Evolutionary conservation across 345 rosid species (phyloP).

Genomic region (Conringia planisiliqua): DNA sequence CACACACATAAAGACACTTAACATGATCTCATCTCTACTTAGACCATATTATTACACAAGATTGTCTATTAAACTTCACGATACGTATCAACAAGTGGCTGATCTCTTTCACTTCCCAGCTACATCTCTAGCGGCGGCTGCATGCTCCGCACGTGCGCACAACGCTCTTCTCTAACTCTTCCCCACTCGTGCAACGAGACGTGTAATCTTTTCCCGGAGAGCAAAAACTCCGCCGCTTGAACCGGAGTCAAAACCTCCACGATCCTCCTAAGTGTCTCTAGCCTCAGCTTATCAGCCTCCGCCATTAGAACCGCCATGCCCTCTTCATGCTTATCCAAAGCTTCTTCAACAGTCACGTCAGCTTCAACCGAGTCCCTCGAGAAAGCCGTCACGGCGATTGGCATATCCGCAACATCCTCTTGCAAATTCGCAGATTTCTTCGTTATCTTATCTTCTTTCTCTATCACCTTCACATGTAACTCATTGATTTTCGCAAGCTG

Average conservation of each 20-base stretch:
- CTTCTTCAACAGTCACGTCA: slow-evolving; percentile 9
- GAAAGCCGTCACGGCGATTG: slow-evolving; percentile 30
- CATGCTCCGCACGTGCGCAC: slow-evolving; percentile 13
- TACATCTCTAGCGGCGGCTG: background rate
- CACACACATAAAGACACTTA: slow-evolving; percentile 9
- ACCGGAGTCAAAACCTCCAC: slow-evolving; percentile 30
- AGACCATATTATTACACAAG: background rate
- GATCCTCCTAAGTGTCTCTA: slow-evolving; percentile 33
- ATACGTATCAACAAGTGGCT: slow-evolving; percentile 10
- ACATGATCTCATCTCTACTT: slow-evolving; percentile 1
- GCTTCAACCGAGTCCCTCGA: background rate
- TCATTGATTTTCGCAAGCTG: slow-evolving; percentile 34
- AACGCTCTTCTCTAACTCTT: slow-evolving; percentile 29
- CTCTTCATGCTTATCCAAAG: slow-evolving; percentile 31
- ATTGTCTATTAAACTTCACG: background rate
- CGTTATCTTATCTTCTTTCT: slow-evolving; percentile 36
- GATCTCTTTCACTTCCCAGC: background rate
- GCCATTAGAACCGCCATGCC: slow-evolving; percentile 27
- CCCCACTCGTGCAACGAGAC: slow-evolving; percentile 46
- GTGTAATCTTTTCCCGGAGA: slow-evolving; percentile 40
- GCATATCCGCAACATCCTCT: slow-evolving; percentile 46
- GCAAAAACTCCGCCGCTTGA: slow-evolving; percentile 47
- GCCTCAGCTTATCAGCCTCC: slow-evolving; percentile 41
- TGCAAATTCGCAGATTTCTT: slow-evolving; percentile 36
- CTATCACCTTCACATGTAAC: slow-evolving; percentile 31